Conservation (phyloP, 805 yeast species). For the Hanseniaspora hatyaiensis region DNA sequence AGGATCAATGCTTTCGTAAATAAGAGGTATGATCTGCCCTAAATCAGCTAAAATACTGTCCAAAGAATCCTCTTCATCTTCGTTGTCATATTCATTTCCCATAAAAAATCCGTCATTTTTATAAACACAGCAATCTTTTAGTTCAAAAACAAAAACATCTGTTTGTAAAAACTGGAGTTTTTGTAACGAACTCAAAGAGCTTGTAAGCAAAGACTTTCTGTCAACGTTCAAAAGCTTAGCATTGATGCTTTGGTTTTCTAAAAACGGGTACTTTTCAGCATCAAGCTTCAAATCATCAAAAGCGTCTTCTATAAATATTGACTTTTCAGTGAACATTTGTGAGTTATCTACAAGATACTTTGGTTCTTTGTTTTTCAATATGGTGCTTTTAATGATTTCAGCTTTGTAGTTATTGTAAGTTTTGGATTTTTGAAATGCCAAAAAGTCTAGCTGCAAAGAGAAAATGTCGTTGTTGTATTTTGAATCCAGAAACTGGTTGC, state of each 20-base stretch:
- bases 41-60: background rate
- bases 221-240: constrained; percentile 24
- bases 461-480: background rate
- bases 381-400: background rate
- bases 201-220: constrained; percentile 21
- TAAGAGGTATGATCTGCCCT: constrained; percentile 9
- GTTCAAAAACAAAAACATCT: constrained; percentile 23
- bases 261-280: background rate
- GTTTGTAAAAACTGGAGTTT: constrained; percentile 24
- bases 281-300: background rate
- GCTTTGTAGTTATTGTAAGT: constrained; percentile 2
- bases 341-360: background rate
- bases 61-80: background rate
- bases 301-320: background rate
- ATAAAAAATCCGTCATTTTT: background rate
- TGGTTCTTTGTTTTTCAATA: background rate
- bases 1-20: constrained; percentile 7
- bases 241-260: constrained; percentile 16
- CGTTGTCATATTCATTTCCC: background rate
- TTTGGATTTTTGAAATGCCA: background rate
- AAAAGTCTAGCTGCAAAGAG: constrained; percentile 3
- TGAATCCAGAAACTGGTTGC: background rate
- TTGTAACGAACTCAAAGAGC: constrained; percentile 19
- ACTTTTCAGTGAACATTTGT: background rate
- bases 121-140: constrained; percentile 8